Base-by-base conservation (phyloP, 768 basidiomycete species). In the Tulasnella sp. region DNA sequence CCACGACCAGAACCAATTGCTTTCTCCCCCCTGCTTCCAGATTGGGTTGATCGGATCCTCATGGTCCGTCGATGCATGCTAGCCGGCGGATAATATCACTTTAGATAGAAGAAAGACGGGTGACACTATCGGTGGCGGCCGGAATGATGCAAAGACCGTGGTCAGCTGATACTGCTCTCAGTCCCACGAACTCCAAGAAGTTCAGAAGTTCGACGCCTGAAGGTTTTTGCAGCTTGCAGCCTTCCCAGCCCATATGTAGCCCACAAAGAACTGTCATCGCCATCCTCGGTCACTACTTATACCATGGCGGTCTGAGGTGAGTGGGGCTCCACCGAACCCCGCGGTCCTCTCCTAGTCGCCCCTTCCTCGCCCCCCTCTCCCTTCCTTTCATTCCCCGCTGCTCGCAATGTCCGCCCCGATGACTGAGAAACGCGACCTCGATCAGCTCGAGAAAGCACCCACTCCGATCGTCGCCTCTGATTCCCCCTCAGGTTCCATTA, bases 261-360 rank as follows among this genome's bases (percentile, higher is more conserved):
- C 61, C 29, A 29, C 61, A 67, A 67, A 32, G 61, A 26, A 29
- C 3, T 18, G 61, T 16, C 29, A 26, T 35, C 29, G 11, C 16
- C 61, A 26, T 67, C 61, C 61, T 32, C 61, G 26, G 61, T 5
- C 32, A 35, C 11, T 67, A 67, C 29, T 67, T 67, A 67, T 67
- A 67, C 61, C 61, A 67, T 26, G 51, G 13, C 13, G 32, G 23
- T 26, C 29, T 29, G 29, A 16, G 18, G n/a, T 67, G 32, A 32
- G 61, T 67, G 61, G 61, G 61, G 61, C 29, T 67, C 61, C 61
- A 67, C 61, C 61, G 26, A 67, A 67, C 61, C 61, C 61, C 61
- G 61, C 61, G 61, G 61, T 67, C 61, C 61, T 26, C 61, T 67
- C 32, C 61, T 11, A 26, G 18, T 13, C 61, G 15, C 32, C 61